Evolutionary conservation across 2,329 filamentous ascomycete species (phyloP).

Genomic region (Penicillium sp.): DNA sequence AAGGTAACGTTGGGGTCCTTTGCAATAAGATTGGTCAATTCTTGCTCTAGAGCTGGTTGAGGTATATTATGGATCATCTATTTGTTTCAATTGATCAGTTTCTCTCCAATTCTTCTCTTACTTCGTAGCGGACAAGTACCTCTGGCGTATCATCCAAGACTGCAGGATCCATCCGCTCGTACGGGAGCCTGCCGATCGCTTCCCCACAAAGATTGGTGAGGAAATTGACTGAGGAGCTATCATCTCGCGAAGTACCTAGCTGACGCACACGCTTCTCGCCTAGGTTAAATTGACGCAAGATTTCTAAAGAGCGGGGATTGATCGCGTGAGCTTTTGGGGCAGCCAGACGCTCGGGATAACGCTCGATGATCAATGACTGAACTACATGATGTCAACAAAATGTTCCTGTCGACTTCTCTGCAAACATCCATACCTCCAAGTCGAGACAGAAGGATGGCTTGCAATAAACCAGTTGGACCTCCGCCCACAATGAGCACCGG

Average conservation of each 20-base stretch:
- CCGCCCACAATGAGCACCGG: slow-evolving; percentile 39
- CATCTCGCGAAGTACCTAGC: slow-evolving; percentile 32
- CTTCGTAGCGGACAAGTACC: slow-evolving; percentile 14
- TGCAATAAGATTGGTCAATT: not conserved
- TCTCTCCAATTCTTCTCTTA: accelerated
- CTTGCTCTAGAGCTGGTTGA: slow-evolving; percentile 12
- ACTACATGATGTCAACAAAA: not conserved
- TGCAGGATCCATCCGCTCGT: slow-evolving; percentile 22
- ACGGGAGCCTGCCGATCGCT: slow-evolving; percentile 33
- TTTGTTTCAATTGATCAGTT: not conserved
- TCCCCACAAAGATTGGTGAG: slow-evolving; percentile 36
- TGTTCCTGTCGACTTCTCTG: not conserved
- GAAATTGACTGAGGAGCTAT: slow-evolving; percentile 41
- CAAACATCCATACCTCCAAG: slow-evolving; percentile 20
- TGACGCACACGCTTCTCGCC: slow-evolving; percentile 21
- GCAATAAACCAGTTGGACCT: slow-evolving; percentile 35
- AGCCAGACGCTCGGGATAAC: slow-evolving; percentile 18
- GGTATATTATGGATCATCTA: slow-evolving; percentile 16
- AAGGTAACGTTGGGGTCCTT: slow-evolving; percentile 2
- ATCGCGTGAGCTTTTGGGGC: slow-evolving; percentile 27
- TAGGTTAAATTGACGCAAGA: slow-evolving; percentile 20
- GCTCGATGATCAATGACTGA: slow-evolving; percentile 19
- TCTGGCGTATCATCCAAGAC: slow-evolving; percentile 37
- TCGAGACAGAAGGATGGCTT: slow-evolving; percentile 34
- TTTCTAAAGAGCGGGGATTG: slow-evolving; percentile 24